Evolutionary conservation across 75 land plant species (phyloP).

Genomic region (Pseudotsuga menziesii): DNA sequence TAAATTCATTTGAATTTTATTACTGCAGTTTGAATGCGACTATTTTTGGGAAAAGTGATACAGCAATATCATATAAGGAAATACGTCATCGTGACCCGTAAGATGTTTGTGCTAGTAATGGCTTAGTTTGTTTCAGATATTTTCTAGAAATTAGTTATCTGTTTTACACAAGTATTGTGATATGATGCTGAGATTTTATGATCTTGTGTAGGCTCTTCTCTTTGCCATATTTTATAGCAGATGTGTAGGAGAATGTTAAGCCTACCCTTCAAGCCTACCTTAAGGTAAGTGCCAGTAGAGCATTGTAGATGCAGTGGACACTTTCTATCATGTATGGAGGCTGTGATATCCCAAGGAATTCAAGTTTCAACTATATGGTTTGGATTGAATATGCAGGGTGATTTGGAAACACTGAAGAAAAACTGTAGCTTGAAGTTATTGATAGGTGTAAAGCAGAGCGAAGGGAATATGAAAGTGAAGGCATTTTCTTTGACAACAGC

Average conservation of each 20-base stretch:
- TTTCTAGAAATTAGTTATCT: not conserved
- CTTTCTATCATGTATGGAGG: not conserved
- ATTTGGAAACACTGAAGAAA: constrained; percentile 57
- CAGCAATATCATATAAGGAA: constrained; percentile 75
- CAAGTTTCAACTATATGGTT: not conserved
- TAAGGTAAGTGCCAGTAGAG: constrained; percentile 36
- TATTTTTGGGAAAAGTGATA: constrained; percentile 76
- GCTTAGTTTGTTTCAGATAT: not conserved
- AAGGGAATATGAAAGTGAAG: constrained; percentile 60
- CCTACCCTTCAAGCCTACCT: constrained; percentile 73
- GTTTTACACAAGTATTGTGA: not conserved
- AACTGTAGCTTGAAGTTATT: constrained; percentile 76
- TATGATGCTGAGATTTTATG: not conserved
- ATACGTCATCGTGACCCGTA: constrained; percentile 87
- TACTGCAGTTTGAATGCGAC: constrained; percentile 64
- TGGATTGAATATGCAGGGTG: constrained; percentile 45
- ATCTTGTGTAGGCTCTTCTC: constrained; percentile 56
- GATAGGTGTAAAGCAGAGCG: constrained; percentile 83
- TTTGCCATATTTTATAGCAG: constrained; percentile 73
- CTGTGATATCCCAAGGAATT: not conserved
- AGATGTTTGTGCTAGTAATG: constrained; percentile 13
- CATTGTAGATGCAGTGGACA: no score
- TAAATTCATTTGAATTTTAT: not conserved
- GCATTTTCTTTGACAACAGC: constrained; percentile 79
- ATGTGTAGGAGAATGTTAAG: constrained; percentile 73